These are phyloP conservation scores for Lumnitzera littorea DNA, from an alignment of 345 rosid species.

Conservation along the genomic window DNA sequence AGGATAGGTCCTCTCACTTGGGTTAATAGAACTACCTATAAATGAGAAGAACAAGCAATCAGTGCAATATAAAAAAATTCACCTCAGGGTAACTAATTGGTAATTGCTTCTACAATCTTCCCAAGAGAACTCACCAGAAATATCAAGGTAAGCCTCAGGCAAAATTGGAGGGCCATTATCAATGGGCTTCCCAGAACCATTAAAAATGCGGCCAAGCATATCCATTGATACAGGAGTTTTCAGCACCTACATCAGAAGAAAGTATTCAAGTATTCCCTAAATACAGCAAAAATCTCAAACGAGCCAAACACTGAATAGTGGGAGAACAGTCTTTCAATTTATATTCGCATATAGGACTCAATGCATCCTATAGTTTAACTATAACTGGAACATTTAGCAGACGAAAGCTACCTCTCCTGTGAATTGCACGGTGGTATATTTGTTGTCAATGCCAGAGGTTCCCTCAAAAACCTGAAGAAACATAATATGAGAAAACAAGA, in stretches of 20 bases:
- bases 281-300: too few relatives aligned
- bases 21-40: slow-evolving; percentile 91
- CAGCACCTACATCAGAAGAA: slow-evolving; percentile 45
- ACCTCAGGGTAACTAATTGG: background rate
- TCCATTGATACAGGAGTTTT: slow-evolving; percentile 89
- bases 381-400: background rate
- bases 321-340: background rate
- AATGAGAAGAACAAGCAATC: background rate
- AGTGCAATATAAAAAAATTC: background rate
- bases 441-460: slow-evolving; percentile 93
- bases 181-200: slow-evolving; percentile 95
- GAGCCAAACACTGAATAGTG: background rate
- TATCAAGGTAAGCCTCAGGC: slow-evolving; percentile 89
- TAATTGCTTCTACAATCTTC: background rate
- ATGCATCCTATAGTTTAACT: background rate
- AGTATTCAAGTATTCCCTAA: background rate
- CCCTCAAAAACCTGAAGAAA: slow-evolving; percentile 73
- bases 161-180: slow-evolving; percentile 91
- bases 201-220: slow-evolving; percentile 95
- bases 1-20: slow-evolving; percentile 96
- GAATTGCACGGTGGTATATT: slow-evolving; percentile 81
- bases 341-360: too few relatives aligned
- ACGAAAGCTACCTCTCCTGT: slow-evolving; percentile 65
- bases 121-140: slow-evolving; percentile 49
- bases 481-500: slow-evolving; percentile 6